phyloP scores from a whole-genome alignment of 805 yeast species.

The Candida broadrunensis region DNA sequence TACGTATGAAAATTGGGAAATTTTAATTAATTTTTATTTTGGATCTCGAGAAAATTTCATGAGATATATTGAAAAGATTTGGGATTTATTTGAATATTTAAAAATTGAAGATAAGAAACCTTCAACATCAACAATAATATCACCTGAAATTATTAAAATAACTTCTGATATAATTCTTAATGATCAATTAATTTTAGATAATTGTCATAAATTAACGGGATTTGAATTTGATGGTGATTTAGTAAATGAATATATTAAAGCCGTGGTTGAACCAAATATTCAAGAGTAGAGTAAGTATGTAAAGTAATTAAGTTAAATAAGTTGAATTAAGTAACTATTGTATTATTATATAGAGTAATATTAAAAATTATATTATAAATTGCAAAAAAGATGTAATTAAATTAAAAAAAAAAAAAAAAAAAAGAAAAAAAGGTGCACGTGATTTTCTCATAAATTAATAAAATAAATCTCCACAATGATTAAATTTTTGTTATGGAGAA shows the following conservation, averaged over 20 bases:
- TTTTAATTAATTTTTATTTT: conserved; percentile 18
- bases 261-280: conserved; percentile 17
- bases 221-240: conserved; percentile 13
- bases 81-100: conserved; percentile 20
- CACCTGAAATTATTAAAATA: conserved; percentile 10
- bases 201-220: conserved; percentile 15
- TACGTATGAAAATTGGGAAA: conserved; percentile 7
- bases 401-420: too few relatives aligned
- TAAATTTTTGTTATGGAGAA: too few relatives aligned
- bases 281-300: neutral
- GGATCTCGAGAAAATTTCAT: conserved; percentile 22
- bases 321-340: neutral
- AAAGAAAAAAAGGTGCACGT: too few relatives aligned
- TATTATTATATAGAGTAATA: too few relatives aligned
- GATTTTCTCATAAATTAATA: too few relatives aligned
- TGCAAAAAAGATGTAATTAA: too few relatives aligned
- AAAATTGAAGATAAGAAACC: conserved; percentile 1
- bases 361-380: too few relatives aligned
- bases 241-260: conserved; percentile 20
- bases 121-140: neutral
- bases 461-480: too few relatives aligned
- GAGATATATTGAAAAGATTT: conserved; percentile 18
- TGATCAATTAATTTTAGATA: conserved; percentile 14
- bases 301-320: too few relatives aligned
- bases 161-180: conserved; percentile 13